Evolutionary conservation across 306 rosid species (phyloP).

Genomic region (Cicer judaicum): DNA sequence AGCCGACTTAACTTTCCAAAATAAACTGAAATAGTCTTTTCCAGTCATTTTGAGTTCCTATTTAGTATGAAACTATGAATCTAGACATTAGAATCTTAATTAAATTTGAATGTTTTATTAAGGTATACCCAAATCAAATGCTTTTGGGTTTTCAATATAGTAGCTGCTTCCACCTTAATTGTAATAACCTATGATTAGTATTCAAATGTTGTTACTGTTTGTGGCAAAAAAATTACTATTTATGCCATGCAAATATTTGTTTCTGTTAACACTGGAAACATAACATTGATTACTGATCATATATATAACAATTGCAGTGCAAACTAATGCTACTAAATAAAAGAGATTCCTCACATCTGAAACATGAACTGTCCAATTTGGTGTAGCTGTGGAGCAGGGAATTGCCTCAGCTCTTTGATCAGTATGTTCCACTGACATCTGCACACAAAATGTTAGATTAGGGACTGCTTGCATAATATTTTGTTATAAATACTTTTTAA

Average conservation of each 20-base stretch:
- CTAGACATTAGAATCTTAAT: not conserved
- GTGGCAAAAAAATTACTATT: not conserved
- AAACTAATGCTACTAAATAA: conserved; percentile 31
- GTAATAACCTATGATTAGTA: not conserved
- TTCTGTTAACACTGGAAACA: not conserved
- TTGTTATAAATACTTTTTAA: not conserved
- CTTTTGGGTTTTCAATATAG: not conserved
- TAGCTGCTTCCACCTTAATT: not conserved
- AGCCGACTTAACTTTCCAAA: not conserved
- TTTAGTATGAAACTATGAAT: not conserved
- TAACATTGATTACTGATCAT: not conserved
- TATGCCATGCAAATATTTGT: not conserved
- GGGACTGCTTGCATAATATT: conserved; percentile 26
- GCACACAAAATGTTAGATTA: conserved; percentile 38
- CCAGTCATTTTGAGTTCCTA: not conserved
- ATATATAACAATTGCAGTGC: conserved; percentile 30
- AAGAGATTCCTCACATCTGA: conserved; percentile 59
- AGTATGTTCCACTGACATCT: conserved; percentile 49
- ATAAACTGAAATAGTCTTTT: not conserved
- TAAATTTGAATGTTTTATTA: not conserved
- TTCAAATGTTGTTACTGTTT: conserved; percentile 21
- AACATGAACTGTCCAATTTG: conserved; percentile 57
- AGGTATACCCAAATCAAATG: not conserved
- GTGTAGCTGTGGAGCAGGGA: conserved; percentile 51
- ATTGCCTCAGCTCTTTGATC: conserved; percentile 51